phyloP scores from a whole-genome alignment of 768 basidiomycete genomes.

The Russula compacta region DNA sequence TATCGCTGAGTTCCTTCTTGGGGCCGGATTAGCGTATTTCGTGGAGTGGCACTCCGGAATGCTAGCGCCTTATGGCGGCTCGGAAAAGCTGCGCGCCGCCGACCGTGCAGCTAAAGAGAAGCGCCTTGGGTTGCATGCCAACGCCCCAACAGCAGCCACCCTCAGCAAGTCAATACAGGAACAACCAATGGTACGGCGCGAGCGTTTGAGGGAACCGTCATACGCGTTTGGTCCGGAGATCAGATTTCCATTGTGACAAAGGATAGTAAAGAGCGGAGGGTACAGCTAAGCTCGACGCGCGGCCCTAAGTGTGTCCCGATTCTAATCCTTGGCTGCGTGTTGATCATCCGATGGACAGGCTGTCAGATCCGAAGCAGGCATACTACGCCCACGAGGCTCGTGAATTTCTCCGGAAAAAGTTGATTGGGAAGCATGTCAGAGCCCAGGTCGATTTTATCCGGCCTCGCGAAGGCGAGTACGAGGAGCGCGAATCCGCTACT shows the following conservation, averaged over 20 bases:
- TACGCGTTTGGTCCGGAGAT: slow-evolving; percentile 88
- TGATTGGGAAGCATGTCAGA: slow-evolving; percentile 84
- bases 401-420: slow-evolving; percentile 84
- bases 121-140: slow-evolving; percentile 60
- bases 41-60: slow-evolving; percentile 98
- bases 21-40: slow-evolving; percentile 78
- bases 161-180: slow-evolving; percentile 38
- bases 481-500: slow-evolving; percentile 88
- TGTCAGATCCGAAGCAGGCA: slow-evolving; percentile 78
- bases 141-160: slow-evolving; percentile 35
- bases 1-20: slow-evolving; percentile 82
- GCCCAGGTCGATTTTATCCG: slow-evolving; percentile 85
- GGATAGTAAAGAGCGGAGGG: slow-evolving; percentile 67
- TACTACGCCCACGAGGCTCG: slow-evolving; percentile 87
- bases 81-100: slow-evolving; percentile 80
- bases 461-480: slow-evolving; percentile 86
- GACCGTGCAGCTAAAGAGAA: slow-evolving; percentile 77
- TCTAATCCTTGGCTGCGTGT: not conserved
- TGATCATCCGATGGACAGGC: slow-evolving; percentile 33
- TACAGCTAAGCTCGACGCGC: slow-evolving; percentile 84
- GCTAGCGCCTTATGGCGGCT: slow-evolving; percentile 71
- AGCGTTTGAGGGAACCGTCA: slow-evolving; percentile 72
- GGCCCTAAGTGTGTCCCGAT: slow-evolving; percentile 57
- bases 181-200: slow-evolving; percentile 36
- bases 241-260: slow-evolving; percentile 76